Base-by-base conservation (phyloP, 495 filamentous ascomycete genomes). In the Rhypophila decipiens region DNA sequence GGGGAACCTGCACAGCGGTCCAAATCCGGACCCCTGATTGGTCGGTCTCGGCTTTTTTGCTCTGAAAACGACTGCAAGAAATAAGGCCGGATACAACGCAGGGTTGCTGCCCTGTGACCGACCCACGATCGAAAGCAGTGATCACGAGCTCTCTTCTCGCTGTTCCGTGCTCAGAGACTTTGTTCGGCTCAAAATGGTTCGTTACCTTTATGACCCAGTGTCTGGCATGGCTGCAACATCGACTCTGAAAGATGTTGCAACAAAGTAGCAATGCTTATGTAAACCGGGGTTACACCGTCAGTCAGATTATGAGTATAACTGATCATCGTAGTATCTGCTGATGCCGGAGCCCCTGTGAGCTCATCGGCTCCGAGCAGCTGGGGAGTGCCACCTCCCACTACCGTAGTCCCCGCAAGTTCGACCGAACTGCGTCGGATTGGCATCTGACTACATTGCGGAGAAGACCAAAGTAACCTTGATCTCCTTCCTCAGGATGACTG, bases 71-170 rank as follows among this genome's bases (percentile, higher is more conserved):
- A 20, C 40, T 50, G 44, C 45, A 47, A 38, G 22, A 42, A 63
- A 57, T 57, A 60, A 40, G 48, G 56, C 53, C 59, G 56, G 56
- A 55, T 60, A 51, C 37, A 37, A 59, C 59, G 51, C 44, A 24
- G 19, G 19, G 29, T 9, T 17, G 9, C 33, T 23, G 38, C 37
- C 49, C 2, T 24, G 24, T 51, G 44, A 49, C 42, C 46, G n/a
- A 18, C n/a, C 29, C 20, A 21, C 20, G 38, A 40, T 40, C 36
- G 10, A 18, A 8, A 18, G 29, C n/a, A n/a, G 13, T 38, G 38
- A 23, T 40, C 38, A 40, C 38, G 24, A 23, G 38, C 20, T 22
- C 13, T 9, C 19, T 40, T 18, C 15, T n/a, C 17, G 15, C 10
- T 18, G 12, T 12, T 5, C 12, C 12, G 13, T 18, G 13, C 18